A percentile compares a stretch with the other conserved stretches of the same genome.
These are phyloP conservation scores for Albatrellus sp. DNA, from an alignment of 1,284 basidiomycete genomes.

Conservation along the genomic window DNA sequence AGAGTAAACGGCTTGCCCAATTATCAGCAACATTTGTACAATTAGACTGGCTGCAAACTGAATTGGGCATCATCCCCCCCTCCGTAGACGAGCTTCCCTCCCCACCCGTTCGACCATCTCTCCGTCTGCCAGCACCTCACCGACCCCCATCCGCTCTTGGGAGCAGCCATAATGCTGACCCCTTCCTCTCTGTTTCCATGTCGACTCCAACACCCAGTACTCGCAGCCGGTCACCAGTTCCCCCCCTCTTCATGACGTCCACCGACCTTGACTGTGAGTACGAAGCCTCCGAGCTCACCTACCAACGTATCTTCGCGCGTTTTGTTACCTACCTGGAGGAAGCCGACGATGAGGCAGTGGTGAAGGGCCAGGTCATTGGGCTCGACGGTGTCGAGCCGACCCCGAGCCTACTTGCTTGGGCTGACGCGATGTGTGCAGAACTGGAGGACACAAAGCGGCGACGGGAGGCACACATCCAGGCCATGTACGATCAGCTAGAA, in stretches of 20 bases:
- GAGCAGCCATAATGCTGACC: slow-evolving; percentile 24
- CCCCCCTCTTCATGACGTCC: slow-evolving; percentile 14
- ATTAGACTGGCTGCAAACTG: slow-evolving; percentile 69
- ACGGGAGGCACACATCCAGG: slow-evolving; percentile 69
- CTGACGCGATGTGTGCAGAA: slow-evolving; percentile 38
- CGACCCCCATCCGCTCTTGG: neutral
- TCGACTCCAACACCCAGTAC: slow-evolving; percentile 22
- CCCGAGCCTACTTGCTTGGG: slow-evolving; percentile 51
- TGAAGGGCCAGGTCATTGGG: slow-evolving; percentile 31
- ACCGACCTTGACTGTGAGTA: slow-evolving; percentile 12
- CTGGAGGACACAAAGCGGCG: slow-evolving; percentile 58
- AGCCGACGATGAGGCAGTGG: slow-evolving; percentile 35
- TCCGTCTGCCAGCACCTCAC: slow-evolving; percentile 26
- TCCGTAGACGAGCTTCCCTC: slow-evolving; percentile 32
- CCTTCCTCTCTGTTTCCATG: slow-evolving; percentile 28
- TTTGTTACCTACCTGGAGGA: slow-evolving; percentile 55
- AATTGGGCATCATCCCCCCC: slow-evolving; percentile 58
- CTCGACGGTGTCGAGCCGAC: slow-evolving; percentile 56
- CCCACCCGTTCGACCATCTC: slow-evolving; percentile 22
- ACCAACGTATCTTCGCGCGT: slow-evolving; percentile 45
- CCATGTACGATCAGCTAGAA: slow-evolving; percentile 79
- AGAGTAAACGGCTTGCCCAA: slow-evolving; percentile 57
- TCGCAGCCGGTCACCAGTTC: slow-evolving; percentile 14
- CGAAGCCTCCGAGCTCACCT: slow-evolving; percentile 26
- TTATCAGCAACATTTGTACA: slow-evolving; percentile 55